Base-by-base conservation (phyloP, 148 eudicot species). In the Nepenthes mirabilis region DNA sequence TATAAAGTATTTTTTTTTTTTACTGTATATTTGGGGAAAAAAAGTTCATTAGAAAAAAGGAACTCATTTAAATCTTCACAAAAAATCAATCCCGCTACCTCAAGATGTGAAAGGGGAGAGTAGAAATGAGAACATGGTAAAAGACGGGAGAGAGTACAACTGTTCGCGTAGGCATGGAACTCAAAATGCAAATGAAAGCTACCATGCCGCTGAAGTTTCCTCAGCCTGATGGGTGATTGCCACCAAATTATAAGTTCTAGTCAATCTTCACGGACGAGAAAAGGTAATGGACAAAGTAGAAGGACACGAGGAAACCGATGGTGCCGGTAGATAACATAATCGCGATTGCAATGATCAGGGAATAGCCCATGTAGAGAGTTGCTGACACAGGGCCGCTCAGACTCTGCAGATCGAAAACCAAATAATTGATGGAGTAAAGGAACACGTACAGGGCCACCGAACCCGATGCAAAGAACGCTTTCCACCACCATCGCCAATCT, bases 401-500 rank as follows among this genome's bases (percentile, higher is more conserved):
- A 62, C 84, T 77, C 66, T 77, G 68, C 12, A 84, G 78, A 55
- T 84, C 82, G 14, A 79, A 81, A 48, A 84, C 78, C 66, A 84
- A 65, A 67, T 81, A 84, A 13, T 76, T 79, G 43, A 84, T 74
- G 53, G 90, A 84, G 74, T 81, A 81, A 2, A 81, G 73, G 80
- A 84, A 84, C 37, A 84, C 80, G 12, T 81, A 84, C 3, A 84
- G 65, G 9, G 86, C 62, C 65, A 79, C 86, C 0, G 90, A 81
- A n/a, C 90, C 90, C 0, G 90, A 77, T 13, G 83, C 82, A 56
- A 59, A 84, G 69, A 81, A 84, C 0, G 90, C 74, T 50, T 84
- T 84, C 90, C 90, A 84, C 90, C 90, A 84, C 90, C 90, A 84
- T 54, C 72, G 66, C 90, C 90, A 84, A 53, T 84, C 90, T 68